Percentiles rank a stretch among this genome's conserved stretches.
Conservation (phyloP, 1,284 basidiomycete genomes). For the Agroathelia rolfsii region DNA sequence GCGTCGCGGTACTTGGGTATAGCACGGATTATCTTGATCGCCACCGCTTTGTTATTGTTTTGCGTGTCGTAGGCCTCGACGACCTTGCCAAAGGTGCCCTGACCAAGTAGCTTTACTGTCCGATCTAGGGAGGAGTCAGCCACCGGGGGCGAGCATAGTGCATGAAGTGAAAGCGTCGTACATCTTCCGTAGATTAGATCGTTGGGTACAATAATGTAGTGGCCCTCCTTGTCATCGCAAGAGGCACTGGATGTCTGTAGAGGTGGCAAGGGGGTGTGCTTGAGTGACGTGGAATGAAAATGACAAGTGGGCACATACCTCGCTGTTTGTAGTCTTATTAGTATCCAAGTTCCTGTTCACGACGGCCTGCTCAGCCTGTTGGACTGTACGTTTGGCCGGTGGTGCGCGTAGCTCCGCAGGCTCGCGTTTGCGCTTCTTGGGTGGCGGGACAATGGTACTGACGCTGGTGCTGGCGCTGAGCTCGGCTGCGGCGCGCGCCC, state of each 20-base stretch:
- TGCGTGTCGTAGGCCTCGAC: constrained; percentile 87
- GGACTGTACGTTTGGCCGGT: constrained; percentile 32
- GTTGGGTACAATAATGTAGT: constrained; percentile 86
- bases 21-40: constrained; percentile 97
- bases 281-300: constrained; percentile 15
- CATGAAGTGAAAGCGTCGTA: constrained; percentile 29
- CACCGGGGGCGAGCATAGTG: constrained; percentile 8
- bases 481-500: constrained; percentile 73
- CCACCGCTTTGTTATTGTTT: constrained; percentile 73
- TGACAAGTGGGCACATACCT: constrained; percentile 35
- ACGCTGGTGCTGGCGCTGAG: constrained; percentile 58
- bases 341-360: too few relatives aligned
- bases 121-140: constrained; percentile 51
- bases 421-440: constrained; percentile 73
- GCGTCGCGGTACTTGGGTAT: constrained; percentile 98
- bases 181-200: constrained; percentile 81
- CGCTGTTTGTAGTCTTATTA: too few relatives aligned
- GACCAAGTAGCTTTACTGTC: constrained; percentile 84
- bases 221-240: constrained; percentile 92
- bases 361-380: too few relatives aligned
- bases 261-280: constrained; percentile 15
- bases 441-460: constrained; percentile 40
- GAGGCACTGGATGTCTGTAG: constrained; percentile 50
- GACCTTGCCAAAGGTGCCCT: constrained; percentile 99
- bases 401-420: constrained; percentile 44